A percentile compares a stretch with the other conserved stretches of the same genome.
phyloP scores from a whole-genome alignment of 345 rosid genomes.

The Xanthoceras sorbifolium region DNA sequence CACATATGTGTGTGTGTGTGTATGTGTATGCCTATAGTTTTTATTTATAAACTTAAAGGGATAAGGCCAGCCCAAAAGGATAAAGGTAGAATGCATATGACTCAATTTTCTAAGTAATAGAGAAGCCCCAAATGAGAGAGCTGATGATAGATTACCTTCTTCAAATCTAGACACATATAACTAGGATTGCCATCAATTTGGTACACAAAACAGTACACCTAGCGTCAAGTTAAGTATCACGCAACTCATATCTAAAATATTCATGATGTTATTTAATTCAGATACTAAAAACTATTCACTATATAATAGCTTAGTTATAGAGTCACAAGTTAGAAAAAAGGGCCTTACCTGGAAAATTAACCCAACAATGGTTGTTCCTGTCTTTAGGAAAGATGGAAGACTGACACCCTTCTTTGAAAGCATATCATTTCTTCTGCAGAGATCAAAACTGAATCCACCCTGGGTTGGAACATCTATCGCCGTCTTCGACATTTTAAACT shows the following conservation, averaged over 20 bases:
- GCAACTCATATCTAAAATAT: background rate
- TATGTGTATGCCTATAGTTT: background rate
- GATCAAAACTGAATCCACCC: slow-evolving; percentile 89
- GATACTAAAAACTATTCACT: background rate
- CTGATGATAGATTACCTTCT: background rate
- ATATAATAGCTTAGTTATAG: background rate
- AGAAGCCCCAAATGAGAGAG: background rate
- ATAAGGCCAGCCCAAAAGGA: background rate
- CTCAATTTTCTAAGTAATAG: too few species aligned
- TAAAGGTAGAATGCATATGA: background rate
- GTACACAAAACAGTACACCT: background rate
- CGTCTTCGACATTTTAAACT: slow-evolving; percentile 52
- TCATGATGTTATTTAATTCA: background rate
- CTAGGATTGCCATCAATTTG: background rate
- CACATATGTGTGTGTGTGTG: background rate
- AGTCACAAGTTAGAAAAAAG: background rate
- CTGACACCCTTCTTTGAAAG: slow-evolving; percentile 60
- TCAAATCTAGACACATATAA: background rate
- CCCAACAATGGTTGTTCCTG: slow-evolving; percentile 97
- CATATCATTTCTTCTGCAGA: slow-evolving; percentile 82
- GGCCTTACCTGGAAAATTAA: slow-evolving; percentile 63
- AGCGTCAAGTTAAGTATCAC: background rate
- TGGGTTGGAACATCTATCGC: slow-evolving; percentile 51
- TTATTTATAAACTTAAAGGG: too few species aligned
- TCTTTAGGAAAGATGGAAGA: slow-evolving; percentile 71